Evolutionary conservation across 140 eudicot species (phyloP), one percentile per base, ranked within the genome.

Genomic region (Erigeron philadelphicus): DNA sequence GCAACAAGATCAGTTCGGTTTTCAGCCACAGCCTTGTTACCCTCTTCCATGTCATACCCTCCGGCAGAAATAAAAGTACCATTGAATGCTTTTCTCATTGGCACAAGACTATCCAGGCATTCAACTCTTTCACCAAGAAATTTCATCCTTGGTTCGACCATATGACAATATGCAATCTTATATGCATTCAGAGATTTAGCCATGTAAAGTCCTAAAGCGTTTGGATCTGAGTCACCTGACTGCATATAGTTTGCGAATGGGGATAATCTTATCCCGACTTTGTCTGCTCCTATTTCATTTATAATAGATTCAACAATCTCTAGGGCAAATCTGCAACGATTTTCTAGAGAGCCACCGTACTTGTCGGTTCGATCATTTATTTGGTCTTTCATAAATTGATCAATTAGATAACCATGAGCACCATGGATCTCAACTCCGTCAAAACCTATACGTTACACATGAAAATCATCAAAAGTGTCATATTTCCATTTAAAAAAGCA

Each of bases 381-480:
- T 50, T 75, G 19, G 45, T 80, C 84, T 66, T 80, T 80, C 71
- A 80, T 0, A 44, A 80, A 79, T 68, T 79, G 83, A 31, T 79
- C 83, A 31, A 79, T 74, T 47, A 79, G 73, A 61, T 64, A 80
- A 12, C 84, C 84, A 11, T 80, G 74, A 38, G 84, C 84, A 0
- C 79, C 84, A 19, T 75, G 77, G 66, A 80, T 75, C 78, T 80
- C 84, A 48, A 80, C 71, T 40, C 77, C 84, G 45, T 80, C 84
- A 45, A 80, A 80, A 23, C 83, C 83, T 79, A 41, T 45, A 10
- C 3, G 35, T 25, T 25, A 25, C 35, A 25, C 3, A 25, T 25
- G 35, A 25, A 25, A 25, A 25, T 25, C 35, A 25, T 25, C 35
- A 25, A 31, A 31, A 31, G 38, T 31, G 38, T 31, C 38, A 31